phyloP scores from a whole-genome alignment of 2,329 filamentous ascomycete genomes.

The Claviceps digitariae region DNA sequence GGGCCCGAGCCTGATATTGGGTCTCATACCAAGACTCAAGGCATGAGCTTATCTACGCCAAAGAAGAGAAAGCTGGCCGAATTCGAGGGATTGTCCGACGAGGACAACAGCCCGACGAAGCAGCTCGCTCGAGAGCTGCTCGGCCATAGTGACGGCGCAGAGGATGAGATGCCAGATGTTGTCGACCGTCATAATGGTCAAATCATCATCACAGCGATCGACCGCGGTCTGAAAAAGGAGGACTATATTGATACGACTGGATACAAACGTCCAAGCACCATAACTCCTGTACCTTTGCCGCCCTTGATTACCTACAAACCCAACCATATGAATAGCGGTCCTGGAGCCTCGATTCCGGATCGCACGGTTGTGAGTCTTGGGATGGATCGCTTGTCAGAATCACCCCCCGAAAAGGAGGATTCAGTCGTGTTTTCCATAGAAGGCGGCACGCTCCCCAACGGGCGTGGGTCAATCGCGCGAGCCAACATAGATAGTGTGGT shows the following conservation, averaged over 20 bases:
- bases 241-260: too few relatives aligned
- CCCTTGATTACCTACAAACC: not conserved
- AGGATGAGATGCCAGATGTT: not conserved
- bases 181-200: not conserved
- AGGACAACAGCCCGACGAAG: constrained; percentile 15
- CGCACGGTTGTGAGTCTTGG: not conserved
- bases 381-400: not conserved
- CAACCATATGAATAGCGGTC: not conserved
- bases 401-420: not conserved
- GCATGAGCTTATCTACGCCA: constrained; percentile 24
- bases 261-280: not conserved
- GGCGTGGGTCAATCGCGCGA: not conserved
- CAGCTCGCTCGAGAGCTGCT: constrained; percentile 14
- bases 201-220: not conserved
- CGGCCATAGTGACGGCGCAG: constrained; percentile 2
- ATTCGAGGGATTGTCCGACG: constrained; percentile 18
- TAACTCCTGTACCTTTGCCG: constrained; percentile 5
- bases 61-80: constrained; percentile 18
- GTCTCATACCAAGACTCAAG: constrained; percentile 15
- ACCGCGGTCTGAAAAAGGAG: not conserved
- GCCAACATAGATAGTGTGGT: not conserved
- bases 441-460: not conserved
- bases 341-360: not conserved
- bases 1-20: not conserved
- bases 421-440: constrained; percentile 1